Evolutionary conservation across 495 filamentous ascomycete genomes (phyloP).

Genomic region (Penicillium maclennaniae): DNA sequence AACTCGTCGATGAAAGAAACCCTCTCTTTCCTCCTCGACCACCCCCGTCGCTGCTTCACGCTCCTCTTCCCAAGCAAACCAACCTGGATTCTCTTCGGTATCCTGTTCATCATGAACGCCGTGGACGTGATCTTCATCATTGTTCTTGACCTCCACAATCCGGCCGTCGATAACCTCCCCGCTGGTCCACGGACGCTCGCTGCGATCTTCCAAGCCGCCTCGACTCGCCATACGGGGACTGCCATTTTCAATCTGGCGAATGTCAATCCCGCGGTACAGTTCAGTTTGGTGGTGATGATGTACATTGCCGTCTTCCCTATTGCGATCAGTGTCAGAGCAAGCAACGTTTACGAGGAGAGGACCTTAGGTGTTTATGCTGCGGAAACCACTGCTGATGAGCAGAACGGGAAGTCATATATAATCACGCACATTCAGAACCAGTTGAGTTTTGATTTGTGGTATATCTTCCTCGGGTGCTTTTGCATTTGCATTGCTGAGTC

Average conservation of each 20-base stretch:
- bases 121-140: slow-evolving; percentile 59
- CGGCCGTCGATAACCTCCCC: slow-evolving; percentile 25
- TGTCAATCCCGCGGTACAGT: slow-evolving; percentile 58
- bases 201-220: slow-evolving; percentile 58
- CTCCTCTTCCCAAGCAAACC: slow-evolving; percentile 56
- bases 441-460: slow-evolving; percentile 62
- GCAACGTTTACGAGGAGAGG: slow-evolving; percentile 65
- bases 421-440: slow-evolving; percentile 57
- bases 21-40: slow-evolving; percentile 53
- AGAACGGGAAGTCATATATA: slow-evolving; percentile 39
- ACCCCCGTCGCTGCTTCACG: slow-evolving; percentile 61
- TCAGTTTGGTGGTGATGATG: slow-evolving; percentile 63
- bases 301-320: slow-evolving; percentile 75
- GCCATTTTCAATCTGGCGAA: slow-evolving; percentile 52
- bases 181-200: slow-evolving; percentile 43
- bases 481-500: slow-evolving; percentile 56
- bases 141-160: slow-evolving; percentile 49
- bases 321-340: slow-evolving; percentile 65
- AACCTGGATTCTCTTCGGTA: slow-evolving; percentile 61
- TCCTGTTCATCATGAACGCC: slow-evolving; percentile 53
- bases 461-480: slow-evolving; percentile 60
- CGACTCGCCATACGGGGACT: slow-evolving; percentile 58
- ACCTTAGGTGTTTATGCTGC: slow-evolving; percentile 64
- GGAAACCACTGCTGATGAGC: slow-evolving; percentile 40
- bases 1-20: slow-evolving; percentile 27